Evolutionary conservation across 768 basidiomycete species (phyloP), one percentile per base, ranked within the genome.

Genomic region (Steccherinum ochraceum): DNA sequence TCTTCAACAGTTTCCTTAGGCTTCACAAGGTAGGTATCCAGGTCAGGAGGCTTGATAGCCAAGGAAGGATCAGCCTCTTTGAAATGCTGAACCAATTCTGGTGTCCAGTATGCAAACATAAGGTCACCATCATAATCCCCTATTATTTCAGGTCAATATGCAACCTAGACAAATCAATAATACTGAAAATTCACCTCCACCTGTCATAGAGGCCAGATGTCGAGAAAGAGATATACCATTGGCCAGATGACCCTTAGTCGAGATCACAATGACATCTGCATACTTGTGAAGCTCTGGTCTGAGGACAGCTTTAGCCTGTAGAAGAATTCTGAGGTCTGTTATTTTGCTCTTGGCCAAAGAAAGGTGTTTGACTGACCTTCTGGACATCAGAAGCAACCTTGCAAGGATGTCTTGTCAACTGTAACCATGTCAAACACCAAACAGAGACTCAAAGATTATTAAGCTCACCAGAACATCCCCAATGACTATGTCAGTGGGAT

Each of bases 61-160:
- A 70, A 79, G 10, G 65, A 60, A 3, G 72, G 62, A 26, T 74
- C 64, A 0, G 84, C 78, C 53, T 80, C 78, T n/a, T 53, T 60
- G 62, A 89, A 89, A 1, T 57, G 46, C 3, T 64, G 41, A 12
- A 88, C 83, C 19, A 88, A 69, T 13, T 68, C 61, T 0, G 77
- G 77, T 24, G 83, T 71, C 76, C 79, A 86, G 25, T 82, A 80
- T 1, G 78, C 74, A 5, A 73, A 63, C 3, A 74, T 76, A 16
- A 74, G 80, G 53, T 86, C 85, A 1, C 86, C 86, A 56, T 87
- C 86, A 55, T 86, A 86, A 54, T 87, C 86, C 19, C 84, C 84
- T 80, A 40, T n/a, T n/a, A n/a, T n/a, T n/a, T n/a, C 48, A 43
- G 44, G 24, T 23, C 40, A 20, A 30, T 49, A 21, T 43, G 27